phyloP scores from a whole-genome alignment of 2,329 filamentous ascomycete genomes.

The Westerdykella sp. region DNA sequence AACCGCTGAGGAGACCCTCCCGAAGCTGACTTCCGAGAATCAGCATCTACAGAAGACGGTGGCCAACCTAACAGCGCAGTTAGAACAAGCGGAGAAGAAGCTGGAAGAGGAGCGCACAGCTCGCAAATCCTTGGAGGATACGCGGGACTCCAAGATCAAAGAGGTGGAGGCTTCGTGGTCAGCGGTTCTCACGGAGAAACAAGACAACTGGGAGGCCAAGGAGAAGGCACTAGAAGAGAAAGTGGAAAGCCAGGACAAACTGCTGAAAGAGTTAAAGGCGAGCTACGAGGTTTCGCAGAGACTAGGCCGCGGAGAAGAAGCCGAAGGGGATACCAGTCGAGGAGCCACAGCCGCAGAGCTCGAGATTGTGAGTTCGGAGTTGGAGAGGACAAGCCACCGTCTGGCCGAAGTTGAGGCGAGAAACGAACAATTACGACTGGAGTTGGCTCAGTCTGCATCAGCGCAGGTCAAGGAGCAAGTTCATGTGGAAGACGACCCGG shows the following conservation, averaged over 20 bases:
- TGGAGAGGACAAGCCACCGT: constrained; percentile 81
- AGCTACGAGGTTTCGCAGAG: constrained; percentile 95
- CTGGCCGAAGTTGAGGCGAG: constrained; percentile 87
- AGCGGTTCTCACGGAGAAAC: constrained; percentile 85
- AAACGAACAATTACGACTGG: constrained; percentile 86
- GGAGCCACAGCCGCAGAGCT: constrained; percentile 81
- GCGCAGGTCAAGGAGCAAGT: constrained; percentile 54
- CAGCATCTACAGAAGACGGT: constrained; percentile 77
- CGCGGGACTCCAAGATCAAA: constrained; percentile 72
- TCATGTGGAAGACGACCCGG: constrained; percentile 79
- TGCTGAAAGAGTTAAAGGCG: constrained; percentile 91
- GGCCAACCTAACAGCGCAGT: constrained; percentile 65
- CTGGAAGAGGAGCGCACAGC: constrained; percentile 71
- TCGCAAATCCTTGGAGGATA: constrained; percentile 69
- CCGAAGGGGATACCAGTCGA: constrained; percentile 51
- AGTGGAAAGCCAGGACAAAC: constrained; percentile 83
- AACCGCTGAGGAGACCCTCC: constrained; percentile 83
- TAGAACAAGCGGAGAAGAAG: constrained; percentile 75
- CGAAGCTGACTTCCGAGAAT: constrained; percentile 84
- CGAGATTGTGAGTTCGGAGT: constrained; percentile 84
- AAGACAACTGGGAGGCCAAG: constrained; percentile 92
- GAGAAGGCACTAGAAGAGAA: constrained; percentile 90
- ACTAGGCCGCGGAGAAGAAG: constrained; percentile 64
- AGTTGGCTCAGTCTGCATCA: constrained; percentile 84
- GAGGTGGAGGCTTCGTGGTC: constrained; percentile 87